Evolutionary conservation across 2,329 filamentous ascomycete genomes (phyloP), one percentile per base, ranked within the genome.

Genomic region (Venturia effusa): DNA sequence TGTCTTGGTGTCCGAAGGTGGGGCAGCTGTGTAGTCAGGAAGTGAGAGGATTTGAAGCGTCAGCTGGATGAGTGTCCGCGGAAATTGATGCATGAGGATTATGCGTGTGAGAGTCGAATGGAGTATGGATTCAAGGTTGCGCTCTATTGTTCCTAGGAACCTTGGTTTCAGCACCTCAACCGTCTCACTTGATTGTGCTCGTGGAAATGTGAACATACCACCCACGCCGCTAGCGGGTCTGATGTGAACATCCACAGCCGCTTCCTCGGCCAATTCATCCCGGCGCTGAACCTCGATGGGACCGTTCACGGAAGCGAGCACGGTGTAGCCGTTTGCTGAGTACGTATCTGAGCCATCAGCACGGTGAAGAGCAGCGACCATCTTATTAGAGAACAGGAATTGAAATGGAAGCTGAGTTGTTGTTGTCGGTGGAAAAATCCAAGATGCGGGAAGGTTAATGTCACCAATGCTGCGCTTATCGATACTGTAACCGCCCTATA

Each of bases 261-360:
- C 91, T 78, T 97, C 92, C 75, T 96, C 92, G 8, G 94, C 89
- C 68, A 94, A 85, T 74, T 97, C 91, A 73, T 99, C 93, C 70
- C 90, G 86, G 70, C 92, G 85, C 69, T 87, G 86, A 19, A 93
- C 90, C 78, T 99, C 94, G 68, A 97, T 85, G 19, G 94, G 94
- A 0, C 93, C 94, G 76, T 96, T 97, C 68, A 96, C 91, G 17
- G 90, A 88, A 64, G 88, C 89, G 63, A 95, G 84, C 67, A 97
- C 83, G 55, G 87, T 88, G 75, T 92, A 96, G 60, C 91, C 89
- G 64, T 84, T 81, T 69, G 87, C 82, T 1, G 88, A 85, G 73
- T 90, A 92, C 11, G 85, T 88, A 13, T 89, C 89, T 59, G 91
- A 95, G 66, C 90, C 90, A 73, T 95, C 90, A 32, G 89, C 83